Conservation (phyloP, 108 stramenopile species). For the Schizochytrium sp. region DNA sequence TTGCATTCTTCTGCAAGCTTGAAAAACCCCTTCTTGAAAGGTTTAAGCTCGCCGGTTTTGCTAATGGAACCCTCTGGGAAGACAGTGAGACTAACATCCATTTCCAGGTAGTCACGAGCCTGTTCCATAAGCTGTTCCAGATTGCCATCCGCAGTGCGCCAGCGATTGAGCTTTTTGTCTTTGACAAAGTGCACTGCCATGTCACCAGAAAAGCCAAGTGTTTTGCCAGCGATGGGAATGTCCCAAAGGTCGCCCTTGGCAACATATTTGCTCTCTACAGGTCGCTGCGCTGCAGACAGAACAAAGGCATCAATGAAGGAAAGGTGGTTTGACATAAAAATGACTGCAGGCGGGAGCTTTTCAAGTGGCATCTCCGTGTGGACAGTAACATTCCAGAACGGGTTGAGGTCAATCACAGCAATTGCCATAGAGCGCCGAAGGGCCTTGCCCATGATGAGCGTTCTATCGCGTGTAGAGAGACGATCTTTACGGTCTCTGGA, state of each 20-base stretch:
- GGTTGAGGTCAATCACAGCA: slow-evolving; percentile 52
- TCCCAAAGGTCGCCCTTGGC: slow-evolving; percentile 18
- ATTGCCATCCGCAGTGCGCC: not conserved
- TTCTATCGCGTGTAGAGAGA: not conserved
- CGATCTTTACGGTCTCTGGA: not conserved
- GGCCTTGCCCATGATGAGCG: slow-evolving; percentile 20
- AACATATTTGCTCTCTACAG: slow-evolving; percentile 22
- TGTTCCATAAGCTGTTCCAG: not conserved
- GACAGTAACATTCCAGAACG: slow-evolving; percentile 53
- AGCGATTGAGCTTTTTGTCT: slow-evolving; percentile 46
- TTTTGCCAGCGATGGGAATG: slow-evolving; percentile 29
- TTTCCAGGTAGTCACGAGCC: not conserved
- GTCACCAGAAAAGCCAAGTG: not conserved
- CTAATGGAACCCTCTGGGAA: slow-evolving; percentile 53
- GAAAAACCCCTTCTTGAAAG: slow-evolving; percentile 55
- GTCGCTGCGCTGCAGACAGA: not conserved
- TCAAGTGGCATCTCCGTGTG: not conserved
- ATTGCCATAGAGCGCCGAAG: not conserved
- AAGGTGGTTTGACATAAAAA: slow-evolving; percentile 13
- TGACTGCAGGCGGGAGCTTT: not conserved
- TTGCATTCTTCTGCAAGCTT: slow-evolving; percentile 29
- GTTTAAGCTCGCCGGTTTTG: slow-evolving; percentile 30
- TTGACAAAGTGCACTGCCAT: slow-evolving; percentile 46
- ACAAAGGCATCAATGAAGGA: slow-evolving; percentile 46
- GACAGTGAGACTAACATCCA: not conserved